A percentile compares a stretch with the other conserved stretches of the same genome.
phyloP scores from a whole-genome alignment of 805 yeast genomes.

The Metschnikowia picachoensis region DNA sequence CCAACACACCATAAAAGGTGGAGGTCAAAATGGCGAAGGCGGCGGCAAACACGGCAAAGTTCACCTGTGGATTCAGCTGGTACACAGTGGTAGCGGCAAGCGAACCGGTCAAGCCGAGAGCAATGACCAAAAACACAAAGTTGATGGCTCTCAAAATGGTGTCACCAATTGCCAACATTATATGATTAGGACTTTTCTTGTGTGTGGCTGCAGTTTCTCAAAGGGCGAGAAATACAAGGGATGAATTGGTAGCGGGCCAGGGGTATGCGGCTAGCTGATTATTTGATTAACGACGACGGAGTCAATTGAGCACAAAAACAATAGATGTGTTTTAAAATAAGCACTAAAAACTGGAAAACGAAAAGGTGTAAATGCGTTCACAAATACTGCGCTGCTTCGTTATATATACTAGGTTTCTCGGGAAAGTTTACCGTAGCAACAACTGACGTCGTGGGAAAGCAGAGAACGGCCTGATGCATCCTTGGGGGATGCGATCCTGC shows the following conservation, averaged over 20 bases:
- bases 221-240: too few species aligned
- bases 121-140: conserved; percentile 71
- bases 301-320: conserved; percentile 5
- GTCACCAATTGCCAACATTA: conserved; percentile 71
- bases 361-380: conserved; percentile 1
- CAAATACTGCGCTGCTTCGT: conserved; percentile 4
- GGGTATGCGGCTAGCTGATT: not conserved
- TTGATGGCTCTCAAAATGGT: conserved; percentile 68
- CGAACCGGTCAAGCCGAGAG: conserved; percentile 87
- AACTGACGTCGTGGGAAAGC: conserved; percentile 6
- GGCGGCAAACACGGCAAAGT: conserved; percentile 82
- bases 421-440: conserved; percentile 14
- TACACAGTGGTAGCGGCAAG: conserved; percentile 59
- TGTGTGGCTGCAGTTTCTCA: not conserved
- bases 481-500: conserved; percentile 8
- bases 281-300: conserved; percentile 1
- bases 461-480: conserved; percentile 12
- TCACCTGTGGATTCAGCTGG: conserved; percentile 73
- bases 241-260: too few species aligned
- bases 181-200: not conserved
- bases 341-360: conserved; percentile 1
- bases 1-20: conserved; percentile 71
- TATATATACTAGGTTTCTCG: conserved; percentile 6
- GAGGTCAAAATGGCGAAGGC: conserved; percentile 83
- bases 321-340: not conserved